Base-by-base conservation (phyloP, 306 rosid species). In the Rosa lucieae region DNA sequence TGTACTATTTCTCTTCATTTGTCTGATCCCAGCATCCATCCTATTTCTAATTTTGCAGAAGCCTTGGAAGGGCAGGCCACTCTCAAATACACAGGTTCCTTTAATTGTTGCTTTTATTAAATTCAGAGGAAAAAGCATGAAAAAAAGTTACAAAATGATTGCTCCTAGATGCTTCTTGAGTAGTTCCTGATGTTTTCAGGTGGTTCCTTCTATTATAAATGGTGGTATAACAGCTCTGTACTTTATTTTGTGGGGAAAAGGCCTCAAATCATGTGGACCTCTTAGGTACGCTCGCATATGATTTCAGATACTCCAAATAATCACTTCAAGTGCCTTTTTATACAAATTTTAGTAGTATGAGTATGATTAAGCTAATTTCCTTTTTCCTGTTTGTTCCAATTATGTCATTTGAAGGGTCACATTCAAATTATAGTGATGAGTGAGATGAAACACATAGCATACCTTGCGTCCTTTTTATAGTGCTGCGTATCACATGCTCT, bases 11-110 rank as follows among this genome's bases (percentile, higher is more conserved):
- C 87, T 91, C 51, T 93, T 93, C 82, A 84, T 93, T 66, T 96
- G 98, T 82, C 85, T 93, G 62, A 89, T 87, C 49, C 96, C 97
- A 35, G 92, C 98, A 46, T 80, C 99, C 73, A 78, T 93, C 78
- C 73, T 89, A 48, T 93, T 96, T 89, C 85, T 96, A 79, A 76
- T 89, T 87, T 74, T 93, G 87, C 99, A 96, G 81, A 96, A 89
- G 88, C 99, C 98, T 82, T 96, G 99, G 98, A 96, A 89, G 91
- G 99, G 98, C 71, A 91, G 98, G 79, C 91, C 99, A 10, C 96
- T 96, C 72, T 84, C 97, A 61, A 96, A 93, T 82, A 69, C 91
- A 7, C 98, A 96, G 98, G 99, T 96, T 83, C 67, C 56, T 72
- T 74, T 17, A 73, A 51, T 72, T 77, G 4, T 70, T 65, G 14